Evolutionary conservation across 257 asterid genomes (phyloP).

Genomic region (Solanum medicagineum): DNA sequence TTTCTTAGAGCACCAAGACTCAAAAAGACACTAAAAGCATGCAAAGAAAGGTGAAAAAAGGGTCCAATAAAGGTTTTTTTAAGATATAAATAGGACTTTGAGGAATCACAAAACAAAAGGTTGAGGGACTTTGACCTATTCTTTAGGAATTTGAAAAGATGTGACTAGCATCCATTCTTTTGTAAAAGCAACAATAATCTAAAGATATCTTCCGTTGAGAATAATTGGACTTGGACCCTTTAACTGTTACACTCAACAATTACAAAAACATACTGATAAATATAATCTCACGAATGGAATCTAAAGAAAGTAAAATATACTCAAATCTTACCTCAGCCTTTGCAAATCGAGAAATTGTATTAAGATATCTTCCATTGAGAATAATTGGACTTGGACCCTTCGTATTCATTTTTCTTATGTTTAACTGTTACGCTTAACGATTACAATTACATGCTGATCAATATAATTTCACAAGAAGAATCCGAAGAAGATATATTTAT

Average conservation of each 20-base stretch:
- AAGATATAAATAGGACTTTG: background rate
- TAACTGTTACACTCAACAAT: too few relatives aligned
- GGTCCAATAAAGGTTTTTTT: background rate
- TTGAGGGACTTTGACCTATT: conserved; percentile 8
- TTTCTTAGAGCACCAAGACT: conserved; percentile 12
- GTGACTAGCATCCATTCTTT: conserved; percentile 22
- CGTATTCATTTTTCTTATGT: background rate
- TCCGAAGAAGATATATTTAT: background rate
- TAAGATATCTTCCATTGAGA: conserved; percentile 7
- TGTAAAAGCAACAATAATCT: conserved; percentile 8
- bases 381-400: conserved; percentile 4
- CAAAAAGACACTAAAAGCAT: conserved; percentile 1
- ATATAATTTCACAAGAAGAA: background rate
- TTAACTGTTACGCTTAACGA: too few relatives aligned
- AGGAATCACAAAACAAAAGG: conserved; percentile 8
- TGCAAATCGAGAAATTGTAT: too few relatives aligned
- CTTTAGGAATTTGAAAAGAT: conserved; percentile 8
- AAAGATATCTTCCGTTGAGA: conserved; percentile 9
- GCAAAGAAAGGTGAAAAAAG: conserved; percentile 9
- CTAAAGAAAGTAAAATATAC: too few relatives aligned
- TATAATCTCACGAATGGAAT: too few relatives aligned
- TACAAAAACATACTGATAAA: background rate
- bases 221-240: conserved; percentile 3
- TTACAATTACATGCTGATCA: background rate
- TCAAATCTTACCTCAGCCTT: too few relatives aligned